Evolutionary conservation across 768 basidiomycete species (phyloP).

Genomic region (Rhodotorula diobovata): DNA sequence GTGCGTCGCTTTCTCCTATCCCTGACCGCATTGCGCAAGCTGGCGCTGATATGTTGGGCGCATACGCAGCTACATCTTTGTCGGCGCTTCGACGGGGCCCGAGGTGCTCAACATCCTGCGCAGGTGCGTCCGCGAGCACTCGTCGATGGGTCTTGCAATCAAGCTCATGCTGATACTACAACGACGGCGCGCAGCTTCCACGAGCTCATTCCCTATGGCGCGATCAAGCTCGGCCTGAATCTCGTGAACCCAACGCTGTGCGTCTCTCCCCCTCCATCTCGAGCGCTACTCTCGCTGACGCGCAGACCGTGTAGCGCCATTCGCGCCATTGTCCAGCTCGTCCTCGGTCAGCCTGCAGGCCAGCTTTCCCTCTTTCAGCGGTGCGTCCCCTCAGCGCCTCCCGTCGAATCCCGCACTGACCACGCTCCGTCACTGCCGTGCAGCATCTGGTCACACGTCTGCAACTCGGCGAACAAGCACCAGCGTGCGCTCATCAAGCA

Average conservation of each 20-base stretch:
- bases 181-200: conserved; percentile 19
- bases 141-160: too few relatives aligned
- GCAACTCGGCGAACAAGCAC: conserved; percentile 19
- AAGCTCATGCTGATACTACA: background rate
- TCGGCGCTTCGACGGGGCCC: conserved; percentile 14
- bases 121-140: conserved; percentile 4
- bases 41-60: too few relatives aligned
- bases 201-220: conserved; percentile 30
- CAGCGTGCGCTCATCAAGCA: conserved; percentile 21
- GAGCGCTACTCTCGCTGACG: too few relatives aligned
- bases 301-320: conserved; percentile 13
- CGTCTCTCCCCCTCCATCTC: background rate
- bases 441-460: conserved; percentile 33
- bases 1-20: background rate
- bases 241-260: conserved; percentile 37
- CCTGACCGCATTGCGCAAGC: accelerated
- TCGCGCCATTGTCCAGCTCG: conserved; percentile 28
- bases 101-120: conserved; percentile 31
- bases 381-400: background rate
- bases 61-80: conserved; percentile 37
- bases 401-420: background rate
- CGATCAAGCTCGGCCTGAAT: conserved; percentile 30
- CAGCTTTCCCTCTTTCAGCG: conserved; percentile 34
- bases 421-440: too few relatives aligned
- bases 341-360: conserved; percentile 32